phyloP scores from a whole-genome alignment of 1,139 yeast species.

The Debaryomyces subglobosus region DNA sequence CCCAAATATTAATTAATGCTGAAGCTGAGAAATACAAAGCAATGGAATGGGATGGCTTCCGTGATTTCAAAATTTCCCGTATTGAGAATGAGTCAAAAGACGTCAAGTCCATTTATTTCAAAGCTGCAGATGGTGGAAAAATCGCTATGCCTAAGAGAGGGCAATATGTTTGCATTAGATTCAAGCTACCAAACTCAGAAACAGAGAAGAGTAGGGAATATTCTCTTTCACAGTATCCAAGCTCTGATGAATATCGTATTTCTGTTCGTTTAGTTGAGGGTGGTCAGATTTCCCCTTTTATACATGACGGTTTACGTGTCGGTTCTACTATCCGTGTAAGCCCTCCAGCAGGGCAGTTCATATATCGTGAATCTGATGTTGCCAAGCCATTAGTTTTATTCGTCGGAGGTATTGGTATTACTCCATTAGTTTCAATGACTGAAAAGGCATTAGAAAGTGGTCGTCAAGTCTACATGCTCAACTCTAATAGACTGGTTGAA shows the following conservation, averaged over 20 bases:
- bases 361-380: constrained; percentile 30
- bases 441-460: constrained; percentile 37
- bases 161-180: constrained; percentile 61
- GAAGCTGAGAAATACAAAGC: constrained; percentile 52
- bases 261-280: constrained; percentile 50
- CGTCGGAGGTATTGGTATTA: constrained; percentile 71
- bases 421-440: constrained; percentile 60
- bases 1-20: constrained; percentile 58
- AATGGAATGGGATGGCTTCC: constrained; percentile 59
- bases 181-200: constrained; percentile 32
- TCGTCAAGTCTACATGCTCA: constrained; percentile 29
- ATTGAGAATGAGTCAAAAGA: constrained; percentile 48
- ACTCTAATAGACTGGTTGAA: constrained; percentile 30
- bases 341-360: constrained; percentile 64
- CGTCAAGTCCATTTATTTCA: constrained; percentile 56
- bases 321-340: constrained; percentile 56
- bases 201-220: constrained; percentile 53
- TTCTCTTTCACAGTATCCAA: constrained; percentile 44
- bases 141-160: constrained; percentile 51
- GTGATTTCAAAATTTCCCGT: constrained; percentile 49
- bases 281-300: constrained; percentile 56
- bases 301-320: constrained; percentile 51
- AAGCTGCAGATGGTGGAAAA: constrained; percentile 47
- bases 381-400: constrained; percentile 38
- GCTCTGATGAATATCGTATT: constrained; percentile 48